Percentiles rank a stretch among this genome's conserved stretches.
phyloP scores from a whole-genome alignment of 2,329 filamentous ascomycete species.

The Colletotrichum endophyticum region DNA sequence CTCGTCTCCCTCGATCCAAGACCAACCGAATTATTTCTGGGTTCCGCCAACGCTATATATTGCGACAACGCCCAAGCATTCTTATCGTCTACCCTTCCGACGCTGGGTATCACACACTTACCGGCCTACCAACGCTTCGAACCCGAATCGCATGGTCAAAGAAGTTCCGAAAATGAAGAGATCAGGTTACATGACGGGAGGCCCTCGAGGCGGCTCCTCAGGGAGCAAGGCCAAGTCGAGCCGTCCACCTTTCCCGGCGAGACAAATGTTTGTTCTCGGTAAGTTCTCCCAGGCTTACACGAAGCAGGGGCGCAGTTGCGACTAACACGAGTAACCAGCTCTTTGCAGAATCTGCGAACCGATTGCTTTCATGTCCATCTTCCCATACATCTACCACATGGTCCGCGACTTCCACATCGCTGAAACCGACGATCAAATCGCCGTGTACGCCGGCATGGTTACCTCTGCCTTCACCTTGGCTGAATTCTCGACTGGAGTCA shows the following conservation, averaged over 20 bases:
- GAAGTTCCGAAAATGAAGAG: slow-evolving; percentile 15
- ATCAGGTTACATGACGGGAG: slow-evolving; percentile 18
- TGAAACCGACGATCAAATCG: slow-evolving; percentile 78
- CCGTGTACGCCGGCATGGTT: slow-evolving; percentile 93
- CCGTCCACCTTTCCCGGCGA: slow-evolving; percentile 38
- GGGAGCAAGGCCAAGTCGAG: background rate
- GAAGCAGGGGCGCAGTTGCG: background rate
- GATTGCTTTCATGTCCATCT: slow-evolving; percentile 99
- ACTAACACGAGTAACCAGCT: slow-evolving; percentile 53
- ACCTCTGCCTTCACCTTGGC: slow-evolving; percentile 96
- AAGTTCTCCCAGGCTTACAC: slow-evolving; percentile 25
- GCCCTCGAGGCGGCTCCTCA: slow-evolving; percentile 5
- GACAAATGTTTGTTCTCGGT: slow-evolving; percentile 58
- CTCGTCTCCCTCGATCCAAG: slow-evolving; percentile 8
- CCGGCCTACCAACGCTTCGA: background rate
- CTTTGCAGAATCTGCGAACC: slow-evolving; percentile 97
- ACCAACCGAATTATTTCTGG: background rate
- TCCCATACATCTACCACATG: slow-evolving; percentile 99
- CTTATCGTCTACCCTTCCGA: background rate
- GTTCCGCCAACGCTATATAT: slow-evolving; percentile 1
- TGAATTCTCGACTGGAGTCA: slow-evolving; percentile 89
- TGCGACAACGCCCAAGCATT: background rate
- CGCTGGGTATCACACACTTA: background rate
- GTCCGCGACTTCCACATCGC: slow-evolving; percentile 89
- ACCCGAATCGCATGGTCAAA: background rate